Evolutionary conservation across 2,329 filamentous ascomycete species (phyloP), one percentile per base, ranked within the genome.

Genomic region (Talaromyces sp.): DNA sequence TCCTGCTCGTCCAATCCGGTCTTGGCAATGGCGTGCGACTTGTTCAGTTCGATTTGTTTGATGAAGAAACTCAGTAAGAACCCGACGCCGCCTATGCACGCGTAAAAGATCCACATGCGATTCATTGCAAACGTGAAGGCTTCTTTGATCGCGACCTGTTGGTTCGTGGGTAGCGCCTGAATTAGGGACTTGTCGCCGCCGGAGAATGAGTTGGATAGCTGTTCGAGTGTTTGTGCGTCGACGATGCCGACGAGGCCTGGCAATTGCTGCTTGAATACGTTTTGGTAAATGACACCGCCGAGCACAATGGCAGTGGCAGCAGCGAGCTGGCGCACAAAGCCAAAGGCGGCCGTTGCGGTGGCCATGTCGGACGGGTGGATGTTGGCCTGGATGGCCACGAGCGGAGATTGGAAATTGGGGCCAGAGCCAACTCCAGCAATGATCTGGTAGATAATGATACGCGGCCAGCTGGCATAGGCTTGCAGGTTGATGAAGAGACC

Each of bases 371-470:
- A 74, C 6, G 81, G 82, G 16, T 80, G 77, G 44, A 90, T 84
- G 12, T 82, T 83, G 3, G 84, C 82, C 67, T 91, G 89, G 5
- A 91, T 80, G 0, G 85, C 84, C 42, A 89, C 82, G 28, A 89
- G 76, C 0, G 86, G 86, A 0, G 83, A 75, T 70, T 88, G 86
- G 71, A 88, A 87, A 69, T 86, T 85, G 42, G 85, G 83, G 0
- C 87, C 87, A 5, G 86, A 80, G 28, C 87, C 87, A 5, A 85
- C 68, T n/a, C 86, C 86, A 4, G 79, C 80, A 34, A 89, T 76
- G 55, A 89, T 74, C 71, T 88, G 85, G 68, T 80, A 89, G 50
- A 79, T 75, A 67, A 81, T 75, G 63, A 81, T 77, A 30, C 77
- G 77, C 30, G 78, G 68, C 79, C 79, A 82, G 62, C 74, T 87